Conservation (phyloP, 106 monocot species). For the Dendrobium chrysotoxum region DNA sequence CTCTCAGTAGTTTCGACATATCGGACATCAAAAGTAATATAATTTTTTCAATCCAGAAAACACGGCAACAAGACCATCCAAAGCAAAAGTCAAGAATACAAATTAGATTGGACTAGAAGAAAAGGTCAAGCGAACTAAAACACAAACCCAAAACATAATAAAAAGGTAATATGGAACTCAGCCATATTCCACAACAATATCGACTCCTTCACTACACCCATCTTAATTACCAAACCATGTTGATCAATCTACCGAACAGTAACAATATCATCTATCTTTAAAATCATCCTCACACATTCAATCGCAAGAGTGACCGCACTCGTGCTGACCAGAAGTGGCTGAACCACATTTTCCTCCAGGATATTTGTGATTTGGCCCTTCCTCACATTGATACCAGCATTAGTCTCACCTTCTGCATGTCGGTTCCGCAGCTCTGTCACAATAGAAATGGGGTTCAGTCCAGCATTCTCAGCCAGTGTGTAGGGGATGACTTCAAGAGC, state of each 20-base stretch:
- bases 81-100: no score
- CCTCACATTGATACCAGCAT: conserved; percentile 92
- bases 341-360: conserved; percentile 94
- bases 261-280: conserved; percentile 98
- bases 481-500: conserved; percentile 92
- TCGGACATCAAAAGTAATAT: no score
- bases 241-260: conserved; percentile 47
- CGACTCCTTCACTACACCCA: background rate
- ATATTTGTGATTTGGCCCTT: conserved; percentile 96
- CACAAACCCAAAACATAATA: no score
- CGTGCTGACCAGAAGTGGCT: conserved; percentile 89
- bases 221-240: background rate
- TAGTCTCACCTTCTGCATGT: conserved; percentile 81
- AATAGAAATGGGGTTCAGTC: conserved; percentile 78
- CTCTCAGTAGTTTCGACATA: no score
- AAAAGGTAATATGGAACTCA: no score
- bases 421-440: conserved; percentile 93
- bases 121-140: no score
- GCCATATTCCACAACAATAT: background rate
- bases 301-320: conserved; percentile 76
- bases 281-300: conserved; percentile 96
- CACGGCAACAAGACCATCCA: no score
- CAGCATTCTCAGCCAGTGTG: conserved; percentile 92
- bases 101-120: no score
- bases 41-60: no score